phyloP scores from a whole-genome alignment of 208 protist genomes.

The Borovskyia barvae region DNA sequence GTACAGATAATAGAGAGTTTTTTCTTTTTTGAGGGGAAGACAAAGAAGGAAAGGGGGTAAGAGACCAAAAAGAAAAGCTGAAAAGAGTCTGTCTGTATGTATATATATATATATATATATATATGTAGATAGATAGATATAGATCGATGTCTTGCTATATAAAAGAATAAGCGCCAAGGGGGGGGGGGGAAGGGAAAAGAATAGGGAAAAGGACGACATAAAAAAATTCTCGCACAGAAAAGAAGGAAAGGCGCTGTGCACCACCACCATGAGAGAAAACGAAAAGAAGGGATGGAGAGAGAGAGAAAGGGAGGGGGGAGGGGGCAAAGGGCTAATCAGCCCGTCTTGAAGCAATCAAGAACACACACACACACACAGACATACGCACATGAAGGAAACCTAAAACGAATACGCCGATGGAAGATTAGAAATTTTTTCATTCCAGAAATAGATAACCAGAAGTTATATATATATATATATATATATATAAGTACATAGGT shows the following conservation, averaged over 20 bases:
- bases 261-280: too few species aligned
- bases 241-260: too few species aligned
- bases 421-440: not conserved
- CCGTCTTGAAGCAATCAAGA: too few species aligned
- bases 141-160: too few species aligned
- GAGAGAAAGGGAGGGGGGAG: too few species aligned
- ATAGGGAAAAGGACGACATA: not conserved
- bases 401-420: not conserved
- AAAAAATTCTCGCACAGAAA: not conserved
- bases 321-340: too few species aligned
- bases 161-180: not conserved
- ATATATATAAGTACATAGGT: not conserved
- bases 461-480: too few species aligned
- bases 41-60: slow-evolving; percentile 11
- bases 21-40: not conserved
- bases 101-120: too few species aligned
- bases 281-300: too few species aligned
- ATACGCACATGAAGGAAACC: not conserved
- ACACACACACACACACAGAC: not conserved
- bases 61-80: slow-evolving; percentile 1
- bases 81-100: too few species aligned
- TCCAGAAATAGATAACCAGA: not conserved
- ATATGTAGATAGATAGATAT: too few species aligned
- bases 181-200: not conserved
- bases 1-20: not conserved